Percentiles rank a stretch among this genome's conserved stretches.
Conservation (phyloP, 1,284 basidiomycete species). For the Athelia sp. region DNA sequence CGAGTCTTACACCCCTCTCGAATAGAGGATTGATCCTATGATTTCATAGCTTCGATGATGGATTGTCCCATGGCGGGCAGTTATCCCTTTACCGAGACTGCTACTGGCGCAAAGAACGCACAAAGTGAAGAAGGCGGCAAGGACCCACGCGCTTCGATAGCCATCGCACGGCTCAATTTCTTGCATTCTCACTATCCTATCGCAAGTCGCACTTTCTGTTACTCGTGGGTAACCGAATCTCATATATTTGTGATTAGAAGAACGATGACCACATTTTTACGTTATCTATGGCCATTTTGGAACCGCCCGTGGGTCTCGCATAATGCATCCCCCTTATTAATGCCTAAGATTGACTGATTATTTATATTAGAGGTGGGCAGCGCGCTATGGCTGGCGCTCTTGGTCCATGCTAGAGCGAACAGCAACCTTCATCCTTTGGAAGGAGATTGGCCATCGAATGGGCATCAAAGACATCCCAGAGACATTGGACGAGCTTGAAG, state of each 20-base stretch:
- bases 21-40: no score
- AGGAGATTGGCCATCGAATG: slow-evolving; percentile 35
- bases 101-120: slow-evolving; percentile 10
- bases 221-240: not conserved
- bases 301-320: slow-evolving; percentile 28
- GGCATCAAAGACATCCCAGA: slow-evolving; percentile 37
- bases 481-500: slow-evolving; percentile 27
- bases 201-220: slow-evolving; percentile 27
- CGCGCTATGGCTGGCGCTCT: slow-evolving; percentile 29
- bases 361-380: slow-evolving; percentile 24
- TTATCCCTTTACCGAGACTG: no score
- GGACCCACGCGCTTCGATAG: slow-evolving; percentile 38
- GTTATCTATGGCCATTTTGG: slow-evolving; percentile 23
- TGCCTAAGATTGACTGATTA: not conserved
- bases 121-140: slow-evolving; percentile 9
- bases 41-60: no score
- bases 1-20: no score
- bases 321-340: not conserved
- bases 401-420: slow-evolving; percentile 28
- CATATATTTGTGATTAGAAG: slow-evolving; percentile 17
- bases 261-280: slow-evolving; percentile 31
- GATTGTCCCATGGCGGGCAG: no score
- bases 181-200: slow-evolving; percentile 41
- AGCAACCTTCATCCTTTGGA: slow-evolving; percentile 37
- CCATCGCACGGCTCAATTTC: slow-evolving; percentile 42